Evolutionary conservation across 257 asterid genomes (phyloP).

Genomic region (Nicotiana sylvestris): DNA sequence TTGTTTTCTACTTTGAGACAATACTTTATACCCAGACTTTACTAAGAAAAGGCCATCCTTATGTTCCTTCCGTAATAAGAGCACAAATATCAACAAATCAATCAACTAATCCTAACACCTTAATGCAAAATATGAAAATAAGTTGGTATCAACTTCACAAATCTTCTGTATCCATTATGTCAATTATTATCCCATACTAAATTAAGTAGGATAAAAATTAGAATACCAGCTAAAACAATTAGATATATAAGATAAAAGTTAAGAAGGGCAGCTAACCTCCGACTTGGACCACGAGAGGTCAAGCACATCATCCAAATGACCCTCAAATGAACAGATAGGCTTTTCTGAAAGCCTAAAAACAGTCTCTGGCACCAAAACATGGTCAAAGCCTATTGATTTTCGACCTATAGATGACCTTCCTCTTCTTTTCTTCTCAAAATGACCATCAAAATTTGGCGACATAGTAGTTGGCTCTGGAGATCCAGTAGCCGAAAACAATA

Average conservation of each 20-base stretch:
- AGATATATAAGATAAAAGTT: slow-evolving; percentile 1
- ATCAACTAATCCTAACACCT: background rate
- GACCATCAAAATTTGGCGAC: slow-evolving; percentile 74
- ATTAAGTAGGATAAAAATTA: background rate
- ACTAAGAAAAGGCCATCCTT: background rate
- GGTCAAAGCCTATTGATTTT: slow-evolving; percentile 78
- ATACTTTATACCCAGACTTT: background rate
- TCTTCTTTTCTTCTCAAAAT: slow-evolving; percentile 67
- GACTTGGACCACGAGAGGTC: slow-evolving; percentile 99
- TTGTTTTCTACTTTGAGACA: background rate
- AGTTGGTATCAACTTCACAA: background rate
- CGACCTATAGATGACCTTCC: slow-evolving; percentile 77
- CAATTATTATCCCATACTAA: background rate
- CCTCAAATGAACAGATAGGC: slow-evolving; percentile 78
- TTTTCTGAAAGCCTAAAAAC: slow-evolving; percentile 76
- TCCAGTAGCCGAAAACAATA: slow-evolving; percentile 57
- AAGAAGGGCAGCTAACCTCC: slow-evolving; percentile 54
- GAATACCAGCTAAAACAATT: background rate
- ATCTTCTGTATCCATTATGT: background rate
- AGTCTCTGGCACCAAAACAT: slow-evolving; percentile 77
- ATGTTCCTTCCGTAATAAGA: background rate
- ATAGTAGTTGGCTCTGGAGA: slow-evolving; percentile 76
- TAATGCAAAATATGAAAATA: background rate
- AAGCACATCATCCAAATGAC: slow-evolving; percentile 81
- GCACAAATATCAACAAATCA: background rate